Percentiles rank a stretch among this genome's conserved stretches.
Evolutionary conservation across 176 grass and related monocot species (phyloP).

Genomic region (Calamus simplicifolius): DNA sequence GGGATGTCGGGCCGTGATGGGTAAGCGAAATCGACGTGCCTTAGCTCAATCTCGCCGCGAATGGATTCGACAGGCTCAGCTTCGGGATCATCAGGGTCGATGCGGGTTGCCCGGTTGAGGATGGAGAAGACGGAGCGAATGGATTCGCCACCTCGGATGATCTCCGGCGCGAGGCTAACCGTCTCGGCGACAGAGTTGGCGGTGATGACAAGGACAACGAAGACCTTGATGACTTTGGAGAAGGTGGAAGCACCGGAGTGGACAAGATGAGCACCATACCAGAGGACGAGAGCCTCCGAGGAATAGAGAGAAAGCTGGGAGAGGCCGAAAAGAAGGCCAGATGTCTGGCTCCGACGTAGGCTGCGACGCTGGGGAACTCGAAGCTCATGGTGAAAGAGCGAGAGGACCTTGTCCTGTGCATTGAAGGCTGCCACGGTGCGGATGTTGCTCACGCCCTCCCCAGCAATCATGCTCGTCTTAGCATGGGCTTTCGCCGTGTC

Average conservation of each 20-base stretch:
- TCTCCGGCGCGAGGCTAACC: constrained; percentile 85
- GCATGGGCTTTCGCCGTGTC: constrained; percentile 90
- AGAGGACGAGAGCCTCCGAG: constrained; percentile 86
- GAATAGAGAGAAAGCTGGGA: constrained; percentile 85
- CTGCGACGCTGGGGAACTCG: constrained; percentile 64
- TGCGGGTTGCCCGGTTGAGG: constrained; percentile 65
- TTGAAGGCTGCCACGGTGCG: constrained; percentile 92
- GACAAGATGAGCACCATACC: constrained; percentile 87
- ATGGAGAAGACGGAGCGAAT: constrained; percentile 85
- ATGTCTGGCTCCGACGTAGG: constrained; percentile 72
- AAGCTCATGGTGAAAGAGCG: constrained; percentile 73
- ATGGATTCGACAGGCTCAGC: constrained; percentile 55
- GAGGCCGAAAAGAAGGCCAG: constrained; percentile 77
- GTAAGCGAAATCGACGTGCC: constrained; percentile 79
- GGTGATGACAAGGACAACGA: constrained; percentile 92
- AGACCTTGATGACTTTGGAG: constrained; percentile 98
- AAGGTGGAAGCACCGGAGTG: constrained; percentile 66
- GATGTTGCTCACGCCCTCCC: constrained; percentile 94
- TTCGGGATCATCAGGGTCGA: constrained; percentile 79
- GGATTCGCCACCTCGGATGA: constrained; percentile 70
- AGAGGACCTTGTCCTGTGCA: constrained; percentile 68
- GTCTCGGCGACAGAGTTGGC: constrained; percentile 90
- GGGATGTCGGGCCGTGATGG: constrained; percentile 65
- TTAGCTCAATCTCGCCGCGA: constrained; percentile 76
- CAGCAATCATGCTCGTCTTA: constrained; percentile 91